Evolutionary conservation across 2,329 filamentous ascomycete species (phyloP).

Genomic region (Aspergillus sp.): DNA sequence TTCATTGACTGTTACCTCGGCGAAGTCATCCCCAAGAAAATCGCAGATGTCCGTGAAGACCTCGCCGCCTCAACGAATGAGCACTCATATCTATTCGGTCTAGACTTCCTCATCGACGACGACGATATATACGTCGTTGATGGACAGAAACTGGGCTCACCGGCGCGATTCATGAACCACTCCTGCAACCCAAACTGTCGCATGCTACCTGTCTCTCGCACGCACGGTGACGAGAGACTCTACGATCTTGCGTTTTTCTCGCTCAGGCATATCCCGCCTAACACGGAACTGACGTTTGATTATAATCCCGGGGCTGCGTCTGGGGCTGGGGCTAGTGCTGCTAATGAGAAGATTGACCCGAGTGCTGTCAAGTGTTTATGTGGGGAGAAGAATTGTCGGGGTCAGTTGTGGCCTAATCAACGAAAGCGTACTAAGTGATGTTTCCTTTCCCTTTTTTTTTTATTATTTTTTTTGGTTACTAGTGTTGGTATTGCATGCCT

Average conservation of each 20-base stretch:
- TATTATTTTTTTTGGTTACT: background rate
- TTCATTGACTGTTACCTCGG: slow-evolving; percentile 43
- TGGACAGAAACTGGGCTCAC: slow-evolving; percentile 35
- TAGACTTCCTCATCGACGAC: slow-evolving; percentile 32
- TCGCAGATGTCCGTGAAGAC: slow-evolving; percentile 34
- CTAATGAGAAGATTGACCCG: slow-evolving; percentile 23
- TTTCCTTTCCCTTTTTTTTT: background rate
- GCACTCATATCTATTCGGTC: slow-evolving; percentile 37
- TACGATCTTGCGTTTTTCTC: slow-evolving; percentile 46
- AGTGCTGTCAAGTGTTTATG: slow-evolving; percentile 39
- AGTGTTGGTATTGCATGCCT: background rate
- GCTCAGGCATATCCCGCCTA: slow-evolving; percentile 32
- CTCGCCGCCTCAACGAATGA: slow-evolving; percentile 16
- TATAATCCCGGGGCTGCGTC: slow-evolving; percentile 31
- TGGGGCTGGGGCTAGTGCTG: slow-evolving; percentile 12
- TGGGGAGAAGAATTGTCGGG: slow-evolving; percentile 37
- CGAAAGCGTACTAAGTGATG: slow-evolving; percentile 24
- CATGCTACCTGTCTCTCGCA: slow-evolving; percentile 37
- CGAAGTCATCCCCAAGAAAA: slow-evolving; percentile 35
- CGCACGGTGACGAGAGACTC: slow-evolving; percentile 33
- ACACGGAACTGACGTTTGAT: slow-evolving; percentile 43
- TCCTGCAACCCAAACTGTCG: slow-evolving; percentile 44
- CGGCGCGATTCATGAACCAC: slow-evolving; percentile 44
- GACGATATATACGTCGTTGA: slow-evolving; percentile 36
- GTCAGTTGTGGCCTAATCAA: slow-evolving; percentile 38